phyloP scores from a whole-genome alignment of 1,139 yeast genomes.

The Lodderomyces metapsilosis region DNA sequence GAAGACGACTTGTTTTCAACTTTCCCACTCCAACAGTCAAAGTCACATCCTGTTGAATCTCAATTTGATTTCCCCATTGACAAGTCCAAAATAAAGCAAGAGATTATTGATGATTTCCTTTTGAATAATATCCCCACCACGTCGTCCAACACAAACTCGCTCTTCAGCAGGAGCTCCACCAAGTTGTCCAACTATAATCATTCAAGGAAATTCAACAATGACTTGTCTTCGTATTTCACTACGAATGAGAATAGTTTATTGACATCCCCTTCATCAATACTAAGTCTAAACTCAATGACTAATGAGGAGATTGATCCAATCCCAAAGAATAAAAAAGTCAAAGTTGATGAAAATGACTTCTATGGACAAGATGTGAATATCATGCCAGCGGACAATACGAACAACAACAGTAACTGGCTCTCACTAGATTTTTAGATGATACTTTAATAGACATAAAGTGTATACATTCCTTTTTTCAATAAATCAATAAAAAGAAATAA shows the following conservation, averaged over 20 bases:
- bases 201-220: constrained; percentile 2
- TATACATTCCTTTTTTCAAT: too few relatives aligned
- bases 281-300: constrained; percentile 30
- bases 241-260: constrained; percentile 19
- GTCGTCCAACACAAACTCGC: constrained; percentile 3
- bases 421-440: constrained; percentile 1
- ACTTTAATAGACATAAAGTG: too few relatives aligned
- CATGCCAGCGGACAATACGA: not conserved
- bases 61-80: constrained; percentile 15
- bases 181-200: constrained; percentile 1
- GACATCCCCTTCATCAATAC: constrained; percentile 37
- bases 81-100: constrained; percentile 37
- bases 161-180: constrained; percentile 2
- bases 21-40: constrained; percentile 13
- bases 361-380: constrained; percentile 4
- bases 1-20: constrained; percentile 4
- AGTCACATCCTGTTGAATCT: constrained; percentile 10
- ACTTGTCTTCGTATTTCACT: constrained; percentile 8
- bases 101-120: constrained; percentile 40
- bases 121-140: constrained; percentile 35
- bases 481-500: too few relatives aligned
- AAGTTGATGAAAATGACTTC: constrained; percentile 8
- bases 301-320: constrained; percentile 17
- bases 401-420: not conserved
- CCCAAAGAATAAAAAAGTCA: constrained; percentile 8